phyloP scores from a whole-genome alignment of 2,329 filamentous ascomycete species.

The Sclerotinia trifoliorum region DNA sequence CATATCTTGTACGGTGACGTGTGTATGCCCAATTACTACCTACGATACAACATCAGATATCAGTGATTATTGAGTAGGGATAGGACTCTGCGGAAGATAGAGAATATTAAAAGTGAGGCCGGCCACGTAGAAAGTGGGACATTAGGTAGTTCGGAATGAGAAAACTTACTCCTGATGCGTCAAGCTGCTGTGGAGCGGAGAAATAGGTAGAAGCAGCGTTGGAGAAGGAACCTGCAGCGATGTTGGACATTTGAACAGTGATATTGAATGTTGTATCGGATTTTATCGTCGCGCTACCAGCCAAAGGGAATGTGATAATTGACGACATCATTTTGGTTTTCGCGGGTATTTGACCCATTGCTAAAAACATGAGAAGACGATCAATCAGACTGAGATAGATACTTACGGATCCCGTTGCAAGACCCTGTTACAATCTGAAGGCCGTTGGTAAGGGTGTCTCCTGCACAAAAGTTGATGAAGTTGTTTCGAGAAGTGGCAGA shows the following conservation, averaged over 20 bases:
- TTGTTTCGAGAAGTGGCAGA: constrained; percentile 35
- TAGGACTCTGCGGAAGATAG: too few species aligned
- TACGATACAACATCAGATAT: not conserved
- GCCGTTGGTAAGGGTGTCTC: constrained; percentile 55
- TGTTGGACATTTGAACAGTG: constrained; percentile 40
- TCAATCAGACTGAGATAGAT: not conserved
- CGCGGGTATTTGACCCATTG: constrained; percentile 40
- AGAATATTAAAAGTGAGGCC: not conserved
- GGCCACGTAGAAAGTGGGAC: not conserved
- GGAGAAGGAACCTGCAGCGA: constrained; percentile 44
- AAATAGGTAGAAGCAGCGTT: constrained; percentile 44
- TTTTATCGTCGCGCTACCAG: constrained; percentile 29
- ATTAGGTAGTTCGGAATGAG: not conserved
- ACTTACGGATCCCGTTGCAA: constrained; percentile 50
- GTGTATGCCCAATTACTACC: constrained; percentile 43
- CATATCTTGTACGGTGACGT: constrained; percentile 43
- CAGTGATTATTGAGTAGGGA: not conserved
- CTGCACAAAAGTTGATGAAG: constrained; percentile 37
- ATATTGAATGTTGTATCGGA: constrained; percentile 39
- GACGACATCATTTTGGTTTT: constrained; percentile 39
- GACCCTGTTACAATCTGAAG: constrained; percentile 56
- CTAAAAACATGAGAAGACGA: constrained; percentile 24
- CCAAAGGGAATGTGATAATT: constrained; percentile 35
- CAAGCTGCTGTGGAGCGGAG: constrained; percentile 41
- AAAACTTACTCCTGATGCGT: not conserved